Conservation (phyloP, 169 alveolate species). For the Perkinsus chesapeaki region DNA sequence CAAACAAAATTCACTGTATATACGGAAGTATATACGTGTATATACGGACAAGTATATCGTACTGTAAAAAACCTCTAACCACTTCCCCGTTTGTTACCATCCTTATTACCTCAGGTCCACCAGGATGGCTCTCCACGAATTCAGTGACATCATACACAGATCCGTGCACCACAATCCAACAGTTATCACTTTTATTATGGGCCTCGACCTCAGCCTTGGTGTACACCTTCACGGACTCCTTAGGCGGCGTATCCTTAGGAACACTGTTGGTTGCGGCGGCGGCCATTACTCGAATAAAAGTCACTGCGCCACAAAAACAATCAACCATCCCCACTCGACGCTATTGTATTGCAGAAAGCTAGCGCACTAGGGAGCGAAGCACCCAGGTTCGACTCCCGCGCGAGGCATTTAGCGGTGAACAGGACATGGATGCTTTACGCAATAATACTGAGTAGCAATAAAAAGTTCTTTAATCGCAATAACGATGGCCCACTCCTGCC, state of each 20-base stretch:
- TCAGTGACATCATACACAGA: conserved; percentile 55
- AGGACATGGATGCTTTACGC: not conserved
- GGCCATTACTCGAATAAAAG: not conserved
- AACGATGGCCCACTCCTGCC: not conserved
- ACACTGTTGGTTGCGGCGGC: not conserved
- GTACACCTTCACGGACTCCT: not conserved
- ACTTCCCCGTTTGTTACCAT: too few species aligned
- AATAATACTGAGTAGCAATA: not conserved
- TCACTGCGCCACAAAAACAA: not conserved
- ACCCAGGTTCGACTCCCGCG: not conserved
- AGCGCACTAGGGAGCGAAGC: not conserved
- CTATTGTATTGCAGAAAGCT: too few species aligned
- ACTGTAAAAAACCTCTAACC: too few species aligned
- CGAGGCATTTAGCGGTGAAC: not conserved
- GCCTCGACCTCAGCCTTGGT: conserved; percentile 30
- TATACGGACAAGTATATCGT: too few species aligned
- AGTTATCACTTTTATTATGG: conserved; percentile 41
- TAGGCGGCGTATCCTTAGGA: not conserved
- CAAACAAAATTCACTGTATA: too few species aligned
- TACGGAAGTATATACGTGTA: too few species aligned
- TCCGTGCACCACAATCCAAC: conserved; percentile 55
- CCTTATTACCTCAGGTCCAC: conserved; percentile 45
- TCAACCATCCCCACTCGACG: too few species aligned
- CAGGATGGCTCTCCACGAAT: conserved; percentile 53
- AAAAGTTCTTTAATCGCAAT: not conserved